Evolutionary conservation across 148 eudicot species (phyloP).

Genomic region (Gaultheria prostrata): DNA sequence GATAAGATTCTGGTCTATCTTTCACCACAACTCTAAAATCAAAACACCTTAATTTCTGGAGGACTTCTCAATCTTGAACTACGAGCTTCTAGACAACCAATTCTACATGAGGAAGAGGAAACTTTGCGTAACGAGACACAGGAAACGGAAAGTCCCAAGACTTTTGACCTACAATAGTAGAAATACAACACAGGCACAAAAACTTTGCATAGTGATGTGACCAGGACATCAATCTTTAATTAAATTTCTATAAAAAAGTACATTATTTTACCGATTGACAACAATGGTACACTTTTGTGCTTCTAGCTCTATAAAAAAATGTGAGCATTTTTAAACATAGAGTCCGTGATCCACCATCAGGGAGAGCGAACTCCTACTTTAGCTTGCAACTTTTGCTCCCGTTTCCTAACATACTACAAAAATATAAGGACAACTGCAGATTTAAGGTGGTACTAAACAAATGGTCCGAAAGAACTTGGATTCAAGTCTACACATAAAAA

Average conservation of each 20-base stretch:
- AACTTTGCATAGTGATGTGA: neutral
- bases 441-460: neutral
- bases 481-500: neutral
- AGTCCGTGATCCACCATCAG: neutral
- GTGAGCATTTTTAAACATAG: neutral
- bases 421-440: neutral
- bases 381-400: neutral
- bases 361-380: neutral
- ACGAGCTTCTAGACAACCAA: neutral
- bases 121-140: neutral
- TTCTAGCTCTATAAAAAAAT: neutral
- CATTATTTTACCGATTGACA: neutral
- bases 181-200: neutral
- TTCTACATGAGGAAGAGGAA: neutral
- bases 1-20: conserved; percentile 7
- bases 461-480: neutral
- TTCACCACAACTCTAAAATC: neutral
- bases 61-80: neutral
- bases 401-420: neutral
- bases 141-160: neutral
- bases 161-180: neutral
- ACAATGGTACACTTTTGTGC: neutral
- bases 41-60: neutral
- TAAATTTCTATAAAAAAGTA: neutral
- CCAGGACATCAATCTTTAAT: neutral